Conservation (phyloP, 2,329 filamentous ascomycete genomes). For the Coleophoma eucalyptorum region DNA sequence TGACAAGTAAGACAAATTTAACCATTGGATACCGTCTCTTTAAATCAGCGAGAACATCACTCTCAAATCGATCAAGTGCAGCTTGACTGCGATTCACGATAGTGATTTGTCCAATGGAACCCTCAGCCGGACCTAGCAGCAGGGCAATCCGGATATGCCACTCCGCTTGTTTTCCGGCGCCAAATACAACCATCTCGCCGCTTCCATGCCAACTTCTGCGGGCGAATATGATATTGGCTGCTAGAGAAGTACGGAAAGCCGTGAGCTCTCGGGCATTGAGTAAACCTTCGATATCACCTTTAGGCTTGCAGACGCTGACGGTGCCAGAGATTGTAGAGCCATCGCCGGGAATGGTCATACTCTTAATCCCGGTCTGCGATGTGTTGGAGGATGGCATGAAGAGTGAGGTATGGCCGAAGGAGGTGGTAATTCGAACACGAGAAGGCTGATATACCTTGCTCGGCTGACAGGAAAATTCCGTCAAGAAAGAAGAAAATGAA, state of each 20-base stretch:
- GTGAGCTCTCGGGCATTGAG: constrained; percentile 68
- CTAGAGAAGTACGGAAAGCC: constrained; percentile 72
- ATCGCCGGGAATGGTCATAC: constrained; percentile 25
- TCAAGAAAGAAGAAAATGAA: constrained; percentile 65
- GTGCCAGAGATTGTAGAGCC: not conserved
- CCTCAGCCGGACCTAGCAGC: constrained; percentile 30
- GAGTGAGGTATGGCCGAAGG: constrained; percentile 48
- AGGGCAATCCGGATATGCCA: constrained; percentile 85
- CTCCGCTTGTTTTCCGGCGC: constrained; percentile 81
- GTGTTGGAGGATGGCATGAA: constrained; percentile 68
- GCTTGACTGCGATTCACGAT: not conserved
- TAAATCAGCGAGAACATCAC: constrained; percentile 64
- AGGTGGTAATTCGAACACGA: not conserved
- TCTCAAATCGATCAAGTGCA: constrained; percentile 41
- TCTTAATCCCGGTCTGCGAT: constrained; percentile 61
- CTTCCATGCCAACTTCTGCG: constrained; percentile 64
- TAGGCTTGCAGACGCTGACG: constrained; percentile 49
- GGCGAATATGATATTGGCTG: constrained; percentile 57
- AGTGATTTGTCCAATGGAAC: not conserved
- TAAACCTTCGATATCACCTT: constrained; percentile 41
- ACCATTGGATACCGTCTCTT: constrained; percentile 71
- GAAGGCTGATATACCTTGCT: not conserved
- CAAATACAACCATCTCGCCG: constrained; percentile 72
- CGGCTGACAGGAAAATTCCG: constrained; percentile 28
- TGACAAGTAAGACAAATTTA: constrained; percentile 32